Evolutionary conservation across 2,329 filamentous ascomycete species (phyloP), one percentile per base, ranked within the genome.

Genomic region (Kalaharituber pfeilii): DNA sequence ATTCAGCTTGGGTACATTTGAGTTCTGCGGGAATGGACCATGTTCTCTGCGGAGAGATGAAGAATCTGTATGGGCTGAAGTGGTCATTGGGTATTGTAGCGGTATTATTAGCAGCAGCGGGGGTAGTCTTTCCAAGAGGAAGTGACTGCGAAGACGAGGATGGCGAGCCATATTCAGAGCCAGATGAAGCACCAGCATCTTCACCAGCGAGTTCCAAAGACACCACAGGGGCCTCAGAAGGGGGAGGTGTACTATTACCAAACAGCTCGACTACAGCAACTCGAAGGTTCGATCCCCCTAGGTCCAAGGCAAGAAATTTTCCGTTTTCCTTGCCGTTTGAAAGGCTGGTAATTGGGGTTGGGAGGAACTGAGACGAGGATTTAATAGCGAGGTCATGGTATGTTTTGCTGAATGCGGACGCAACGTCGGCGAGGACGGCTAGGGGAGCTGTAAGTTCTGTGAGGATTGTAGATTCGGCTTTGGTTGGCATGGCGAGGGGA

Each of bases 231-330:
- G 13, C n/a, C 11, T 25, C 18, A 36, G 30, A 36, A 9, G 9
- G 9, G 30, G 30, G 30, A 70, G 61, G 76, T 75, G 57, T 70
- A 73, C 54, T 79, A 66, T 57, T 81, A 9, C 77, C 76, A 51
- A 69, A 68, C 54, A 83, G 69, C 59, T 80, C 73, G 47, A 83
- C 77, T 60, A 83, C 64, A 5, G 78, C 80, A 27, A 84, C 77
- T 52, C 80, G 72, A 57, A 83, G 68, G 9, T 79, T 84, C 33
- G 80, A 82, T 1, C 80, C 80, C 33, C 80, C 80, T n/a, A 84
- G 77, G 65, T 84, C 80, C 33, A 82, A 69, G 22, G 79, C 77
- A 52, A 83, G 69, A 64, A 74, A 82, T 52, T 72, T 73, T 25
- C 80, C 80, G 44, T 64, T 66, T 63, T 82, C 80, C 49, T 69